Evolutionary conservation across 2,329 filamentous ascomycete species (phyloP).

Genomic region (Talaromyces sp.): DNA sequence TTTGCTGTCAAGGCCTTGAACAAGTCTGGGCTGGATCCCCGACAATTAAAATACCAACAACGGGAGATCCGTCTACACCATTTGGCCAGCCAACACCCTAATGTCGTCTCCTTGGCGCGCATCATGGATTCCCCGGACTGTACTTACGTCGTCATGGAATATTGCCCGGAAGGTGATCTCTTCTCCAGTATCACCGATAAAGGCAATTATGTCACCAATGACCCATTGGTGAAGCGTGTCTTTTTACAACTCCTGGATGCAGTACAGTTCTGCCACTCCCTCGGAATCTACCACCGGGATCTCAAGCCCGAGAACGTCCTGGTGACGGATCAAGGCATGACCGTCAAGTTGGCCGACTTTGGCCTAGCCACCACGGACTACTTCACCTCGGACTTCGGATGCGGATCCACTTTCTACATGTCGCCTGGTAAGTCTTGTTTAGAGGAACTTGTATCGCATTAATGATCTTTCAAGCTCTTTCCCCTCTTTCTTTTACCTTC

Average conservation of each 20-base stretch:
- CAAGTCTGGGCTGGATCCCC: slow-evolving; percentile 86
- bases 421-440: slow-evolving; percentile 76
- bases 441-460: not conserved
- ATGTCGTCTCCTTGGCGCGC: slow-evolving; percentile 90
- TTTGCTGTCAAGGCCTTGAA: slow-evolving; percentile 98
- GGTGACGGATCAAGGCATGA: slow-evolving; percentile 83
- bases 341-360: slow-evolving; percentile 96
- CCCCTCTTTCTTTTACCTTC: not conserved
- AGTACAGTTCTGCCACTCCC: slow-evolving; percentile 88
- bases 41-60: slow-evolving; percentile 88
- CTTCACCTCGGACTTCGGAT: slow-evolving; percentile 91
- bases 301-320: slow-evolving; percentile 98
- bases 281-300: slow-evolving; percentile 95
- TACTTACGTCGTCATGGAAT: slow-evolving; percentile 95
- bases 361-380: slow-evolving; percentile 85
- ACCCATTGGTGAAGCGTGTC: slow-evolving; percentile 79
- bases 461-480: slow-evolving; percentile 12
- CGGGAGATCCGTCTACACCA: slow-evolving; percentile 92
- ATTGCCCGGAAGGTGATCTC: slow-evolving; percentile 93
- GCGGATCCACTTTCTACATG: slow-evolving; percentile 99
- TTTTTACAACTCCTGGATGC: slow-evolving; percentile 97
- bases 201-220: slow-evolving; percentile 90
- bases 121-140: slow-evolving; percentile 91
- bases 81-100: slow-evolving; percentile 82
- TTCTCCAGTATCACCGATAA: slow-evolving; percentile 98